A percentile compares a stretch with the other conserved stretches of the same genome.
Evolutionary conservation across 345 rosid genomes (phyloP).

Genomic region (Eucalyptus cladocalyx): DNA sequence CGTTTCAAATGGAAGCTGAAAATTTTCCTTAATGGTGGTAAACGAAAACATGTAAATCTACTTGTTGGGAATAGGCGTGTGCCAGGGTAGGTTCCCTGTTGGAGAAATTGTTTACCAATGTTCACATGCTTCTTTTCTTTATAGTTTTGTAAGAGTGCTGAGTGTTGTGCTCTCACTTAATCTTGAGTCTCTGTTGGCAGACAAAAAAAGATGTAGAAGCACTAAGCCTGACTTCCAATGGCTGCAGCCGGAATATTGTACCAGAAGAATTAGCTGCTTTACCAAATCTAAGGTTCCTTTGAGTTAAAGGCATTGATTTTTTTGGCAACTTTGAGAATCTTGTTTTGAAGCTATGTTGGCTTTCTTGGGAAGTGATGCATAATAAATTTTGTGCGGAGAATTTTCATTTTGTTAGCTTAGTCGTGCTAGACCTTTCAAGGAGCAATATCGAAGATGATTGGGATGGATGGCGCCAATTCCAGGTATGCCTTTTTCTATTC

Average conservation of each 20-base stretch:
- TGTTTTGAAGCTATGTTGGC: not conserved
- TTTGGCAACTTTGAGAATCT: not conserved
- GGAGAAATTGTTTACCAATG: no score
- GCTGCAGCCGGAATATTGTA: not conserved
- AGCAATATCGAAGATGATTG: not conserved
- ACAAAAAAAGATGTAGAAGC: no score
- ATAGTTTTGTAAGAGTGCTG: no score
- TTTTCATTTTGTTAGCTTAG: not conserved
- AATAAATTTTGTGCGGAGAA: not conserved
- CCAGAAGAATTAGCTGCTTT: not conserved
- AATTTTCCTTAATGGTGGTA: not conserved
- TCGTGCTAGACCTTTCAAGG: not conserved
- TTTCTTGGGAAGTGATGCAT: not conserved
- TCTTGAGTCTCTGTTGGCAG: no score
- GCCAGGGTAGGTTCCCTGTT: no score
- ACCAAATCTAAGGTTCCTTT: not conserved
- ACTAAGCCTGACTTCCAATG: no score
- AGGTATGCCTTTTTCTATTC: not conserved
- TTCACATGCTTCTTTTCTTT: no score
- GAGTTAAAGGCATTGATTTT: not conserved
- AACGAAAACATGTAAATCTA: no score
- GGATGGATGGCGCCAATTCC: not conserved
- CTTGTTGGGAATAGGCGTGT: no score
- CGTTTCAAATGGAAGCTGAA: not conserved
- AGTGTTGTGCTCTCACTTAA: no score